Base-by-base conservation (phyloP, 768 basidiomycete species). In the Boletus rubroflammeus region DNA sequence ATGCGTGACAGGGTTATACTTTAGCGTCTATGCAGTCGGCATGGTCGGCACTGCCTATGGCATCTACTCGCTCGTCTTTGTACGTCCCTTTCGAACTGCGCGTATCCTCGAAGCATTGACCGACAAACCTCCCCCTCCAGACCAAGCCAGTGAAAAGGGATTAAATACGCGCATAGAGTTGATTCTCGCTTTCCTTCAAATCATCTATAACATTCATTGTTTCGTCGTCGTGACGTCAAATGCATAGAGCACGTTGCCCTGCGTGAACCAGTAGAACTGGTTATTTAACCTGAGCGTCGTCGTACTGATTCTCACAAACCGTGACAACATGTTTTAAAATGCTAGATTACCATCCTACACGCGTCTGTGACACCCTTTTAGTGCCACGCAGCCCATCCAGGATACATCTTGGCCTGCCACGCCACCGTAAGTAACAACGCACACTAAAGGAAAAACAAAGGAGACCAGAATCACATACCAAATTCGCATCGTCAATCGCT, bases 351-450 rank as follows among this genome's bases (percentile, higher is more conserved):
- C 32, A 28, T 39, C 25, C 32, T 5, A 32, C 36, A 25, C 8
- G 5, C 9, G 15, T 28, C 53, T 46, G n/a, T n/a, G n/a, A 10
- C 6, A 3, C 13, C 25, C 19, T 32, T 23, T 68, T 52, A 93
- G 67, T 88, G 79, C 85, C 88, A 90, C n/a, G 88, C 73, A 26
- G 85, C 86, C 90, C 93, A 96, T 13, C 88, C 94, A 39, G 84
- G 81, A 72, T 96, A 97, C 95, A 97, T 97, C 66, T 81, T 85
- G 13, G 80, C 80, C 93, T 95, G 35, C 36, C 42, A n/a, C 28
- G 29, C 14, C 38, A 57, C 23, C 60, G 56, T 68, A 28, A 62
- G 44, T 25, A 25, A 31, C 39, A 28, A 25, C 4, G 47, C 13
- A 8, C 32, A 39, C 5, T 1, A 4, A 5, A 15, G 6, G 8